Evolutionary conservation across 208 protist genomes (phyloP).

Genomic region (Leishmania arabica): DNA sequence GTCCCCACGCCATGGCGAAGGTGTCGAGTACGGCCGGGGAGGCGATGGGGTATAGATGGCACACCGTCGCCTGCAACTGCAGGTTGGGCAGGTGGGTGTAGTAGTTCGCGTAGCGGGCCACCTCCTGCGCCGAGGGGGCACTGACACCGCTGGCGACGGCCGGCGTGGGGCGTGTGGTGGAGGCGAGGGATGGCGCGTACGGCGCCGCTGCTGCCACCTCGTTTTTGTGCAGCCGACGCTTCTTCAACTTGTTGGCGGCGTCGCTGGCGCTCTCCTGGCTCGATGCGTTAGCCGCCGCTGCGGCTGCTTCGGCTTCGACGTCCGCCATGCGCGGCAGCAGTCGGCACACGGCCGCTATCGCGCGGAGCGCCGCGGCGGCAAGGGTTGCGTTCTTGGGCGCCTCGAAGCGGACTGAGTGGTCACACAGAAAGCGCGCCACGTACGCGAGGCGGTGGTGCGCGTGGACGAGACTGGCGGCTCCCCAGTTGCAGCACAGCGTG

Average conservation of each 20-base stretch:
- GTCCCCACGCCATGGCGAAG: constrained; percentile 63
- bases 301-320: constrained; percentile 7
- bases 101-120: constrained; percentile 58
- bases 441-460: constrained; percentile 79
- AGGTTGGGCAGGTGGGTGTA: constrained; percentile 67
- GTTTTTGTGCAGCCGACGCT: constrained; percentile 11
- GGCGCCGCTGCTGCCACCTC: constrained; percentile 1
- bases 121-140: constrained; percentile 47
- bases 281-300: background rate
- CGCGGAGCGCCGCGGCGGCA: constrained; percentile 63
- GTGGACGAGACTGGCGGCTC: constrained; percentile 62
- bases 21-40: constrained; percentile 53
- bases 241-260: constrained; percentile 10
- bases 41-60: constrained; percentile 47
- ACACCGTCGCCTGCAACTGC: constrained; percentile 84
- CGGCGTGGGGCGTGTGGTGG: constrained; percentile 19
- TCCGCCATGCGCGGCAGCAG: constrained; percentile 50
- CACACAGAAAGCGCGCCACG: constrained; percentile 51
- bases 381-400: constrained; percentile 53
- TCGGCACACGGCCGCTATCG: constrained; percentile 39
- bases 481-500: constrained; percentile 65
- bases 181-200: constrained; percentile 21
- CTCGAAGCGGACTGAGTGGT: constrained; percentile 50
- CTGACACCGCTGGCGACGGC: background rate
- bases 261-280: background rate